These are phyloP conservation scores for Venturia effusa DNA, from an alignment of 2,329 filamentous ascomycete species.

Conservation along the genomic window DNA sequence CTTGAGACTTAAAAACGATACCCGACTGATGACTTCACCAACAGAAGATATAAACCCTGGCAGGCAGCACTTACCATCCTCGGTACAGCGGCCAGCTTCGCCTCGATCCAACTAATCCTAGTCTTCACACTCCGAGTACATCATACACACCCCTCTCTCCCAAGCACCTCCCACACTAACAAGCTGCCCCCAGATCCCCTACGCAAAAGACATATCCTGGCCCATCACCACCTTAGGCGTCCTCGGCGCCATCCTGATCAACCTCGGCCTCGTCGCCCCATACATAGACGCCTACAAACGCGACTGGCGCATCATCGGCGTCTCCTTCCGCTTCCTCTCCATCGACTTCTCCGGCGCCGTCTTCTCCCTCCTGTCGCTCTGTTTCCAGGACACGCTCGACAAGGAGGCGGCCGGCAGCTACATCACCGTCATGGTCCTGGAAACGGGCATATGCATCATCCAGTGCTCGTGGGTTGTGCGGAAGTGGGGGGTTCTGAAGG, in stretches of 20 bases:
- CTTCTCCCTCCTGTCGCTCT: slow-evolving; percentile 53
- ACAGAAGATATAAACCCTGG: slow-evolving; percentile 10
- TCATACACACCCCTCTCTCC: not conserved
- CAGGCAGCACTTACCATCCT: slow-evolving; percentile 15
- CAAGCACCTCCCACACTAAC: not conserved
- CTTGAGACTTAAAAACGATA: not conserved
- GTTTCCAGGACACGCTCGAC: slow-evolving; percentile 51
- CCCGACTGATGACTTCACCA: not conserved
- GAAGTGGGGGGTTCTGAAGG: not conserved
- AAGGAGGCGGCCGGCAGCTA: slow-evolving; percentile 50
- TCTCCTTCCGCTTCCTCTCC: slow-evolving; percentile 49
- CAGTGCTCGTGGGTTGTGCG: slow-evolving; percentile 46
- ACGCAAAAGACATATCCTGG: slow-evolving; percentile 41
- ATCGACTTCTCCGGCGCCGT: slow-evolving; percentile 52
- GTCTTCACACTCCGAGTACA: slow-evolving; percentile 46
- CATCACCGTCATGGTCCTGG: slow-evolving; percentile 46
- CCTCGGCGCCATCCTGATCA: slow-evolving; percentile 46
- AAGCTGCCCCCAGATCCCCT: slow-evolving; percentile 35
- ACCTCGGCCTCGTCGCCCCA: slow-evolving; percentile 46
- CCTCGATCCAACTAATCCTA: slow-evolving; percentile 43
- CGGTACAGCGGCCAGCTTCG: slow-evolving; percentile 40
- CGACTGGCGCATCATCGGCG: slow-evolving; percentile 48
- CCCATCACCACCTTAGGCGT: slow-evolving; percentile 48
- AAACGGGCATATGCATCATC: slow-evolving; percentile 48
- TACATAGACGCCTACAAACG: slow-evolving; percentile 54